These are phyloP conservation scores for Stropharia rugosoannulata DNA, from an alignment of 768 basidiomycete genomes.

Conservation along the genomic window DNA sequence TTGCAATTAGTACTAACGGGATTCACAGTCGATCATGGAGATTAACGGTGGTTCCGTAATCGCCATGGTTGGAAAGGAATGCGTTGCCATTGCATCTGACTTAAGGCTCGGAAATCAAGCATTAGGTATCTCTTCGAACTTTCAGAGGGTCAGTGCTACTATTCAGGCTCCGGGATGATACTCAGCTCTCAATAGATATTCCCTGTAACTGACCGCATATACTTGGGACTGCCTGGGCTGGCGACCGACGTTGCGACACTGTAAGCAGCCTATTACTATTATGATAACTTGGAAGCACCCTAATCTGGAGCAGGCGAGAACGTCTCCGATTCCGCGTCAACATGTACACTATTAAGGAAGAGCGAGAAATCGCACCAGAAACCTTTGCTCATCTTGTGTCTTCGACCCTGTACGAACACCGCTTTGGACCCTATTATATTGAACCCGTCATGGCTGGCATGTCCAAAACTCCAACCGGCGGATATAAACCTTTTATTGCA, in stretches of 20 bases:
- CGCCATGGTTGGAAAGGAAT: constrained; percentile 99
- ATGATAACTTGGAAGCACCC: constrained; percentile 1
- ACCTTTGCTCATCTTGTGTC: constrained; percentile 95
- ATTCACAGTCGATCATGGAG: constrained; percentile 81
- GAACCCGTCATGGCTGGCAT: constrained; percentile 97
- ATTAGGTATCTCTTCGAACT: constrained; percentile 85
- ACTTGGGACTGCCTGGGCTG: constrained; percentile 87
- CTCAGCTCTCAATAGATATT: constrained; percentile 64
- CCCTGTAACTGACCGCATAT: constrained; percentile 89
- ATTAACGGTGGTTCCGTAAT: constrained; percentile 97
- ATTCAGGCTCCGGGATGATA: constrained; percentile 9
- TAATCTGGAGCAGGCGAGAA: constrained; percentile 64
- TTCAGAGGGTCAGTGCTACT: constrained; percentile 73
- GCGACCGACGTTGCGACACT: constrained; percentile 93
- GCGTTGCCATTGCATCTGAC: constrained; percentile 98
- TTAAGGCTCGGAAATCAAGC: constrained; percentile 87
- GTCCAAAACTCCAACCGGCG: constrained; percentile 68
- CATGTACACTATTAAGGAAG: constrained; percentile 99
- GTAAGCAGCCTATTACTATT: constrained; percentile 40
- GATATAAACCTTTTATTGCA: constrained; percentile 89
- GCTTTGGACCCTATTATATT: constrained; percentile 95
- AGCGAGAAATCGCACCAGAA: constrained; percentile 93
- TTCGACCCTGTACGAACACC: constrained; percentile 91
- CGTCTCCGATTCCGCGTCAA: constrained; percentile 92
- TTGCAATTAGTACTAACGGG: constrained; percentile 11